A percentile compares a stretch with the other conserved stretches of the same genome.
Conservation (phyloP, 225 moss, liverwort and hornwort species). For the Asterella californica region DNA sequence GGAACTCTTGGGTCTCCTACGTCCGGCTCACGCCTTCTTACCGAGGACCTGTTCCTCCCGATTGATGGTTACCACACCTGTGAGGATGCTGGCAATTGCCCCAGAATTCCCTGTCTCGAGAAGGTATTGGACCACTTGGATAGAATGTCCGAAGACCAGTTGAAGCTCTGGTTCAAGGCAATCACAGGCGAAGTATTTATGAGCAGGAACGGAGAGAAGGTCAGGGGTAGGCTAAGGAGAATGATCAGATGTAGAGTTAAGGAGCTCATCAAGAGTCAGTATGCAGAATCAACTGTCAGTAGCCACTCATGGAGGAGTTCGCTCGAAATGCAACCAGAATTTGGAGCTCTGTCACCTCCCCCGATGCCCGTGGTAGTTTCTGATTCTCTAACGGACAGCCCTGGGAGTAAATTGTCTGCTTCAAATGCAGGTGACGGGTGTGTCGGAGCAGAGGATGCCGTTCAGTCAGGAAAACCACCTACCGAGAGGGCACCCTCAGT, state of each 20-base stretch:
- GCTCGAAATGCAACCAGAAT: background rate
- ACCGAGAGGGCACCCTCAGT: background rate
- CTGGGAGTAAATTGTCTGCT: conserved; percentile 15
- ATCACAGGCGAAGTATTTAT: conserved; percentile 24
- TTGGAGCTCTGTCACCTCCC: background rate
- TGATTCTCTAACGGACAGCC: background rate
- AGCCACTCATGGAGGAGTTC: background rate
- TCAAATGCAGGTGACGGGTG: background rate
- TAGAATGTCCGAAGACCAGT: conserved; percentile 34
- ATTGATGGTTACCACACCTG: conserved; percentile 27
- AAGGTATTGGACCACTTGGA: conserved; percentile 31
- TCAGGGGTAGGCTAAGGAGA: conserved; percentile 42
- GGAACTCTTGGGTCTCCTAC: background rate
- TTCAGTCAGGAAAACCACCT: background rate
- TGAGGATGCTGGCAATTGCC: conserved; percentile 30
- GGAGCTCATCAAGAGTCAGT: background rate
- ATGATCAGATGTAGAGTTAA: conserved; percentile 29
- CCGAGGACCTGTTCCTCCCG: conserved; percentile 7
- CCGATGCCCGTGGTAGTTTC: background rate
- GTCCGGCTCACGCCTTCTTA: background rate
- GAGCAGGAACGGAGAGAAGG: conserved; percentile 34
- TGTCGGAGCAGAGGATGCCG: background rate
- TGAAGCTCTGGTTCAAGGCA: conserved; percentile 34
- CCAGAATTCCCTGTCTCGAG: conserved; percentile 24
- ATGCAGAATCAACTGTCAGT: background rate